These are phyloP conservation scores for Sporothrix mexicana DNA, from an alignment of 2,329 filamentous ascomycete species.

Conservation along the genomic window DNA sequence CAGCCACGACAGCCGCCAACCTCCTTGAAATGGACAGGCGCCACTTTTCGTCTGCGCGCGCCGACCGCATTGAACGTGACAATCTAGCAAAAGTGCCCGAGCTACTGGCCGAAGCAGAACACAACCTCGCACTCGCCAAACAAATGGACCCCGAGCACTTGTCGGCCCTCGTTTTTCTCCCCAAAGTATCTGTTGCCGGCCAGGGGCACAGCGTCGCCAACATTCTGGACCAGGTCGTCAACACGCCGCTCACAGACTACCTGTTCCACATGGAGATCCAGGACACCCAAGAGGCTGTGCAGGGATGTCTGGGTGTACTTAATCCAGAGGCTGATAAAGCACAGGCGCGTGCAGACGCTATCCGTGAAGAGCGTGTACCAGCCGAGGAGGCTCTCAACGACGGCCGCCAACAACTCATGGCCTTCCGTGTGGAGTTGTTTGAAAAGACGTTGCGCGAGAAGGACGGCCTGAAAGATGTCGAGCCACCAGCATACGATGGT, in stretches of 20 bases:
- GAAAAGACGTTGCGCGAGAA: neutral
- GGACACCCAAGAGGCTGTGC: constrained; percentile 3
- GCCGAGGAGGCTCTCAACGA: constrained; percentile 1
- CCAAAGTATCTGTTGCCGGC: neutral
- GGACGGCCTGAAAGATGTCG: neutral
- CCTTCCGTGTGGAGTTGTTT: neutral
- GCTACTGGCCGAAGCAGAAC: neutral
- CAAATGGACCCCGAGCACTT: constrained; percentile 3
- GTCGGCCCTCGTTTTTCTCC: neutral
- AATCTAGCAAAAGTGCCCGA: neutral
- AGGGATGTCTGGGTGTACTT: neutral
- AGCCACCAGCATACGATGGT: neutral
- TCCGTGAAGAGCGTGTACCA: neutral
- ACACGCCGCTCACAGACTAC: constrained; percentile 16
- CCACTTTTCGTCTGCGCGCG: neutral
- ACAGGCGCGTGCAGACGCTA: neutral
- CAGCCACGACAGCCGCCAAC: neutral
- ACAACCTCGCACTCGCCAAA: constrained; percentile 15
- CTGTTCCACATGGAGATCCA: constrained; percentile 17
- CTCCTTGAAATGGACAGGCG: neutral
- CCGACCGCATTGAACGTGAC: constrained; percentile 15
- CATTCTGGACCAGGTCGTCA: constrained; percentile 3
- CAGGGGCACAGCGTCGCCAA: constrained; percentile 7
- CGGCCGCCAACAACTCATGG: constrained; percentile 4
- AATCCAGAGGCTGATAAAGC: neutral